Conservation (phyloP, 768 basidiomycete species). For the Dendrothele bispora region DNA sequence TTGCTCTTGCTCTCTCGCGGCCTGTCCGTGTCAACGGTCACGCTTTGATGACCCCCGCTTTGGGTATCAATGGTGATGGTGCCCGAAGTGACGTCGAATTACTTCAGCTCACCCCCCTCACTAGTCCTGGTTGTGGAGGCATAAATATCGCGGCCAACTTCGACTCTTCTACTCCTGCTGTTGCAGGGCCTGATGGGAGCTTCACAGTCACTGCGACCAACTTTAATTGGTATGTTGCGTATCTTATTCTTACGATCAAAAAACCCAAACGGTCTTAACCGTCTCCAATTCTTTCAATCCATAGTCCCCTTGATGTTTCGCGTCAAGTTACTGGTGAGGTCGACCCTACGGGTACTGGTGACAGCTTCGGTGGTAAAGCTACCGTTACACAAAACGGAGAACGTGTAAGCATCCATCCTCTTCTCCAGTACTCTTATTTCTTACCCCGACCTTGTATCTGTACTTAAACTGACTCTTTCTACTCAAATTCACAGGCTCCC, state of each 20-base stretch:
- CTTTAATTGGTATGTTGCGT: conserved; percentile 29
- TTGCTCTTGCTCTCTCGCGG: conserved; percentile 7
- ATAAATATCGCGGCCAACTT: background rate
- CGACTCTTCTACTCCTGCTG: background rate
- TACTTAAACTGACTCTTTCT: too few relatives aligned
- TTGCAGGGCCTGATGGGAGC: conserved; percentile 17
- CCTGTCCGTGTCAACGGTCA: conserved; percentile 27
- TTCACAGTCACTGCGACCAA: conserved; percentile 24
- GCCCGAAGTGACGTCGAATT: background rate
- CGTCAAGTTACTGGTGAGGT: conserved; percentile 25
- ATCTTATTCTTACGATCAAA: too few relatives aligned
- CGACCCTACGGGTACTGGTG: conserved; percentile 29
- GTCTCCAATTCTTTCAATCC: too few relatives aligned
- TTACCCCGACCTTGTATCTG: too few relatives aligned
- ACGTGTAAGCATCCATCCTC: conserved; percentile 16
- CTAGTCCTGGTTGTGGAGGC: background rate
- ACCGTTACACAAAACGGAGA: conserved; percentile 28
- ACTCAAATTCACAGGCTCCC: too few relatives aligned
- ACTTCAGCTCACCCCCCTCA: background rate
- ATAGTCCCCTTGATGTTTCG: conserved; percentile 31
- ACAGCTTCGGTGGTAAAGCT: conserved; percentile 23
- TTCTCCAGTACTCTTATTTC: background rate
- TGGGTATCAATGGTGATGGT: conserved; percentile 9
- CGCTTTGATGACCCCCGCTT: conserved; percentile 26
- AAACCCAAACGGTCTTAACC: too few relatives aligned